Conservation (phyloP, 441 rosid species). For the Raphanus hybrid region DNA sequence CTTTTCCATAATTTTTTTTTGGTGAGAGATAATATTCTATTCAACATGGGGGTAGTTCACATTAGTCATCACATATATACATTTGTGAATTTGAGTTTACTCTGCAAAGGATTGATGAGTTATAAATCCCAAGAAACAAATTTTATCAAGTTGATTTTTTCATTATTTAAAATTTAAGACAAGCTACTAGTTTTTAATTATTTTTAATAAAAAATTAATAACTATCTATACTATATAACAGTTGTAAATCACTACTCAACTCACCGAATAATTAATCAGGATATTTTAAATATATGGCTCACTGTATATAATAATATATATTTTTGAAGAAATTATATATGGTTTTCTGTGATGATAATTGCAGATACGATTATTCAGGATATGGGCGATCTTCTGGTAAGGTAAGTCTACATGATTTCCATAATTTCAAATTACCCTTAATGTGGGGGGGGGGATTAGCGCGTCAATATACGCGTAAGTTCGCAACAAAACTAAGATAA, state of each 20-base stretch:
- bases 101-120: constrained; percentile 1
- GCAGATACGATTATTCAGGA: constrained; percentile 67
- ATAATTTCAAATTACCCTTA: not conserved
- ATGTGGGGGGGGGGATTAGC: not conserved
- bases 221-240: too few relatives aligned
- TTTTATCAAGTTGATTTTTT: not conserved
- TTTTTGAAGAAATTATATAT: not conserved
- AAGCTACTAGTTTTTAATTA: too few relatives aligned
- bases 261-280: not conserved
- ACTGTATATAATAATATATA: not conserved
- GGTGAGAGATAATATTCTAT: constrained; percentile 2
- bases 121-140: not conserved
- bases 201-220: too few relatives aligned
- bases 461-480: not conserved
- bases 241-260: not conserved
- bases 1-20: not conserved
- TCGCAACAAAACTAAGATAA: not conserved
- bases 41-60: constrained; percentile 8
- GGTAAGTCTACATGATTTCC: constrained; percentile 43
- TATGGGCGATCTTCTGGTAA: constrained; percentile 67
- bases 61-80: constrained; percentile 4
- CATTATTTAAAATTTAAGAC: not conserved
- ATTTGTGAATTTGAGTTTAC: not conserved
- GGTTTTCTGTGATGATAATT: constrained; percentile 28
- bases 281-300: not conserved